Base-by-base conservation (phyloP, 768 basidiomycete species). In the Tephrocybe sp. region DNA sequence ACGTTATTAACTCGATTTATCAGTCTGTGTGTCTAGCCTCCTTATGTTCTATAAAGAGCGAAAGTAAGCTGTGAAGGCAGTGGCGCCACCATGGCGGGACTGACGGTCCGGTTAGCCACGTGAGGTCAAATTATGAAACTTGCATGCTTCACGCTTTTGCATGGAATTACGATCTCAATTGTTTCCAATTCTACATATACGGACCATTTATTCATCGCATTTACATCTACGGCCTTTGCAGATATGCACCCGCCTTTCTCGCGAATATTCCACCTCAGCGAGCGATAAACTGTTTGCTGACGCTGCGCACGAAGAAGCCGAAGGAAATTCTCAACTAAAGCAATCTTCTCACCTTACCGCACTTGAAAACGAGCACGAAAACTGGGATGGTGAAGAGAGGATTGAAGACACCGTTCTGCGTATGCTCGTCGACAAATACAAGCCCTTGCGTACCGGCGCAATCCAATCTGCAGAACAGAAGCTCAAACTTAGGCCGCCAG, bases 351-450 rank as follows among this genome's bases (percentile, higher is more conserved):
- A 54, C 11, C 48, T 45, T 53, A 47, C 59, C 55, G 45, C 67
- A 54, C 57, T 73, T 43, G 72, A 78, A 56, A 70, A 67, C 42
- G 73, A 79, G 57, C 70, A 85, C 31, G 72, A 78, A 50, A 85
- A 90, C 62, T 92, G 89, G 91, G 79, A 78, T 1, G 89, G 89
- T 0, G 87, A 92, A 10, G 91, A 92, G 65, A 72, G 76, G 6
- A 72, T 80, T 1, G 71, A 82, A 47, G 84, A 89, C 67, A 78
- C 83, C 0, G 84, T 93, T 0, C 72, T 91, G 14, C 79, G 90
- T 17, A 93, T 95, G 89, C 76, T 93, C 5, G 76, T 92, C 31
- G 91, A 93, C 72, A 87, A 89, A 63, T 85, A 92, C 72, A 92
- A 88, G 66, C 89, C 91, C 1, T 67, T 92, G 31, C 76, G 88